Evolutionary conservation across 306 rosid genomes (phyloP).

Genomic region (Ceratonia siliqua): DNA sequence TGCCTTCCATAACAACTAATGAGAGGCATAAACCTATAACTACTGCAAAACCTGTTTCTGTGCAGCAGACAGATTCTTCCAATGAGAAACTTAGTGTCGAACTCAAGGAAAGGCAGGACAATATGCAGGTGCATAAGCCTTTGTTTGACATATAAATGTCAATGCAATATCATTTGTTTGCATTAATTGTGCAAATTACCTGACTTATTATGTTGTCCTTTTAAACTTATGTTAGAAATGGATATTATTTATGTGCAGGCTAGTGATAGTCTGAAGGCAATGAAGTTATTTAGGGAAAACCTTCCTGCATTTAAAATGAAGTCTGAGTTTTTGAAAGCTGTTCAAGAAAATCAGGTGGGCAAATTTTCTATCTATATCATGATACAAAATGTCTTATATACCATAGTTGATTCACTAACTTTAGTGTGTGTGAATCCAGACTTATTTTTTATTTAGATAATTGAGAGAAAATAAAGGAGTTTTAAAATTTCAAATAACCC

Average conservation of each 20-base stretch:
- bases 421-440: neutral
- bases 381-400: neutral
- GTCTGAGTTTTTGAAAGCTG: conserved; percentile 76
- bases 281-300: conserved; percentile 73
- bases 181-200: conserved; percentile 26
- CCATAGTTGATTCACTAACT: conserved; percentile 3
- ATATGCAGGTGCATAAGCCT: conserved; percentile 55
- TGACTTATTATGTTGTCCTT: conserved; percentile 18
- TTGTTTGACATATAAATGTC: conserved; percentile 18
- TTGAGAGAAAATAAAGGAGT: neutral
- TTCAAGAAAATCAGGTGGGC: conserved; percentile 79
- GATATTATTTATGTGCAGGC: conserved; percentile 47
- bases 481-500: neutral
- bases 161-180: neutral
- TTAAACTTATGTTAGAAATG: conserved; percentile 19
- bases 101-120: conserved; percentile 78
- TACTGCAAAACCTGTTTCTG: conserved; percentile 36
- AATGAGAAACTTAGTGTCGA: conserved; percentile 62
- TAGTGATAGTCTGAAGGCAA: conserved; percentile 60
- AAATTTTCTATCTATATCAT: conserved; percentile 18
- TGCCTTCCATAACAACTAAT: conserved; percentile 45
- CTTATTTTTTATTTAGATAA: neutral
- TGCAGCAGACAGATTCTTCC: conserved; percentile 47
- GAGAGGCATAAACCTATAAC: conserved; percentile 45
- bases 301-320: conserved; percentile 89